A percentile compares a stretch with the other conserved stretches of the same genome.
phyloP scores from a whole-genome alignment of 345 rosid species.

The Pugionium dolabratum region DNA sequence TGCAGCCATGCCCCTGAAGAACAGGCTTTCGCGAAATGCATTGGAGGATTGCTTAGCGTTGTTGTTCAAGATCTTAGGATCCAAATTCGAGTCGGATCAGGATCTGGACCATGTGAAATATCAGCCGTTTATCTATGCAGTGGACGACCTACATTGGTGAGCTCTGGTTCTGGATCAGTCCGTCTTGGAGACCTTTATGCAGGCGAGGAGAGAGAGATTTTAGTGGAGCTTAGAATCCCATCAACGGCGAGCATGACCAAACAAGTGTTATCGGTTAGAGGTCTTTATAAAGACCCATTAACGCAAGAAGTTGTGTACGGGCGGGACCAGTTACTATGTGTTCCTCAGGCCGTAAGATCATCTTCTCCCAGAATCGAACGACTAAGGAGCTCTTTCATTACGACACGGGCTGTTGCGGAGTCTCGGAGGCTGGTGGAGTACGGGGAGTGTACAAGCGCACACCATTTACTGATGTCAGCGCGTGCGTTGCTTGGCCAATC shows the following conservation, averaged over 20 bases:
- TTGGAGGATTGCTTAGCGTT: slow-evolving; percentile 61
- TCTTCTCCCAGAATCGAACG: slow-evolving; percentile 51
- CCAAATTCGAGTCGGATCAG: slow-evolving; percentile 57
- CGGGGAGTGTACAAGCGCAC: slow-evolving; percentile 62
- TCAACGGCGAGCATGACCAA: slow-evolving; percentile 41
- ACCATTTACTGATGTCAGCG: slow-evolving; percentile 66
- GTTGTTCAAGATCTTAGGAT: slow-evolving; percentile 74
- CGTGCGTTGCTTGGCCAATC: slow-evolving; percentile 64
- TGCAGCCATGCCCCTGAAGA: slow-evolving; percentile 57
- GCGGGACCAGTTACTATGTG: slow-evolving; percentile 47
- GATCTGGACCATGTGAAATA: slow-evolving; percentile 71
- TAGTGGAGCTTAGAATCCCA: slow-evolving; percentile 66
- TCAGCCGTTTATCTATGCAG: slow-evolving; percentile 64
- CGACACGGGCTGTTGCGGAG: slow-evolving; percentile 76
- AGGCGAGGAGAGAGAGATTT: slow-evolving; percentile 74
- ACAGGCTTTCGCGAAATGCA: slow-evolving; percentile 62
- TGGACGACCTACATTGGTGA: slow-evolving; percentile 52
- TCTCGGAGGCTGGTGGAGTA: slow-evolving; percentile 62
- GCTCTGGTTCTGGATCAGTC: slow-evolving; percentile 53
- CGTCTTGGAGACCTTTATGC: slow-evolving; percentile 76
- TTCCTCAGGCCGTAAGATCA: slow-evolving; percentile 56
- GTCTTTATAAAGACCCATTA: slow-evolving; percentile 66
- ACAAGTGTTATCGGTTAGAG: slow-evolving; percentile 56
- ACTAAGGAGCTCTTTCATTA: slow-evolving; percentile 58
- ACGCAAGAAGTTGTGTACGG: slow-evolving; percentile 56